A percentile compares a stretch with the other conserved stretches of the same genome.
Conservation (phyloP, 352 stramenopile species). For the Globisporangium solare region DNA sequence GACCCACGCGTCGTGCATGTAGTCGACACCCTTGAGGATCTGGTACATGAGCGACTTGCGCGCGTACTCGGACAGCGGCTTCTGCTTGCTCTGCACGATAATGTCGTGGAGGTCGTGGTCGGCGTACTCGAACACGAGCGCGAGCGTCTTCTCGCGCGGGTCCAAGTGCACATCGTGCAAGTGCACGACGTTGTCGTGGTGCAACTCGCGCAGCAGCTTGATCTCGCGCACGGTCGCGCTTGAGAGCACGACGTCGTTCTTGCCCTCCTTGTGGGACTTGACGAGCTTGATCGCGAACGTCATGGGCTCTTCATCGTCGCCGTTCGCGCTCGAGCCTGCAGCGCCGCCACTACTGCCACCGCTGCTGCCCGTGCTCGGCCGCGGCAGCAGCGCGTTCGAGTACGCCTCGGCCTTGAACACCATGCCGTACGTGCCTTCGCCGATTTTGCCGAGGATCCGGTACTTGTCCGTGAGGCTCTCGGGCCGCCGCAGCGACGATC, state of each 20-base stretch:
- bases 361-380: constrained; percentile 13
- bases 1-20: constrained; percentile 92
- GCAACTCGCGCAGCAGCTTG: constrained; percentile 83
- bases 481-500: constrained; percentile 49
- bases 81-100: constrained; percentile 85
- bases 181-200: constrained; percentile 86
- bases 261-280: constrained; percentile 87
- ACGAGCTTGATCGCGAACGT: constrained; percentile 88
- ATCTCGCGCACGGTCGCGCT: constrained; percentile 88
- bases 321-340: background rate
- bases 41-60: constrained; percentile 92
- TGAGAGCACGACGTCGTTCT: constrained; percentile 87
- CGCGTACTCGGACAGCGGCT: constrained; percentile 87
- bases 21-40: constrained; percentile 89
- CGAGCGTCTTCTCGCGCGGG: constrained; percentile 73
- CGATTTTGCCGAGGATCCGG: constrained; percentile 83
- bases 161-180: constrained; percentile 86
- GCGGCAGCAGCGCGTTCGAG: constrained; percentile 38
- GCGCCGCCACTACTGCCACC: constrained; percentile 6
- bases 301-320: constrained; percentile 70
- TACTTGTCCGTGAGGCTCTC: constrained; percentile 82
- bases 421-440: constrained; percentile 86
- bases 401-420: constrained; percentile 86
- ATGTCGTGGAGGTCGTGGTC: constrained; percentile 89
- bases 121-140: constrained; percentile 87